These are phyloP conservation scores for Xylaria arbuscula DNA, from an alignment of 2,329 filamentous ascomycete genomes.

Conservation along the genomic window DNA sequence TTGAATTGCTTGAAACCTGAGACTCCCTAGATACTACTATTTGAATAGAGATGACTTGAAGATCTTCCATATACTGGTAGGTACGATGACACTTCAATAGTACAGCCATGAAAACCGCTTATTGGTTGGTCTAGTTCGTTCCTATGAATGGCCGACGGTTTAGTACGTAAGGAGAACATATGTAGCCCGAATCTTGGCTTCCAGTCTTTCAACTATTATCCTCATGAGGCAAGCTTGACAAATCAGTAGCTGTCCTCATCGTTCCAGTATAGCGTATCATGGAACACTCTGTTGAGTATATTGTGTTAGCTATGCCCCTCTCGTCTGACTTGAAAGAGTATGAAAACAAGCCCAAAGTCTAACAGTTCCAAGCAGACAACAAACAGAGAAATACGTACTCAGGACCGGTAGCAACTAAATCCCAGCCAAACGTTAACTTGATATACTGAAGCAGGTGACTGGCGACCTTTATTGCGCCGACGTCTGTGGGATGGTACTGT, in stretches of 20 bases:
- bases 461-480: constrained; percentile 70
- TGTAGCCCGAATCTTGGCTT: background rate
- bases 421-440: constrained; percentile 66
- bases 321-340: background rate
- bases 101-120: background rate
- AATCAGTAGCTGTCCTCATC: constrained; percentile 57
- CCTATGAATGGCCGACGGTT: background rate
- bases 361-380: background rate
- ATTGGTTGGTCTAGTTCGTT: background rate
- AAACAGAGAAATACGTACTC: constrained; percentile 55
- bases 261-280: constrained; percentile 65
- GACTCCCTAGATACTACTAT: background rate
- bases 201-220: background rate
- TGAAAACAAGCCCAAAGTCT: background rate
- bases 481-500: constrained; percentile 69
- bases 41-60: background rate
- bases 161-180: background rate
- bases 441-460: constrained; percentile 70
- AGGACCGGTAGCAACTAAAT: constrained; percentile 63
- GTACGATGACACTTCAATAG: background rate
- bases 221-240: background rate
- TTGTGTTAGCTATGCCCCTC: constrained; percentile 7
- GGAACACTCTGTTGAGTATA: constrained; percentile 46
- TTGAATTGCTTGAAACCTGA: background rate
- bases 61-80: background rate